These are phyloP conservation scores for Rhodomyrtus tomentosa DNA, from an alignment of 345 rosid genomes.

Conservation along the genomic window DNA sequence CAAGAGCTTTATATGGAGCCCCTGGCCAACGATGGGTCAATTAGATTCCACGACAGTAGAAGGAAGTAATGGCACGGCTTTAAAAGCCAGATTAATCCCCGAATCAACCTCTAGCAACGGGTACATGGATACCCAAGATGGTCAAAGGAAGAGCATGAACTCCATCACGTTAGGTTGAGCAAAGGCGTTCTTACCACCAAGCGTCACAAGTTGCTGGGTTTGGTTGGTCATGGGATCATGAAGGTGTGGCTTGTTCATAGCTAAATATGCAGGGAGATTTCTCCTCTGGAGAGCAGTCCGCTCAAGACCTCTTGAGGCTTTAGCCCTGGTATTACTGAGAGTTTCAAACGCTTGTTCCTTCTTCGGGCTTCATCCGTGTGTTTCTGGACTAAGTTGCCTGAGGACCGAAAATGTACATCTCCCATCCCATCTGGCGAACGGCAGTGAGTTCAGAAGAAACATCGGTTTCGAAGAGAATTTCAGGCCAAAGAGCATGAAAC, in stretches of 20 bases:
- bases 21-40: fast-evolving
- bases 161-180: background rate
- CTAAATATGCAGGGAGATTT: background rate
- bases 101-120: background rate
- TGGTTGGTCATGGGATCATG: background rate
- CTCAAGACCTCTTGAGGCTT: background rate
- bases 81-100: background rate
- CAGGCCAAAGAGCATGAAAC: background rate
- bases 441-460: background rate
- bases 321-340: background rate
- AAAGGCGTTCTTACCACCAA: too few relatives aligned
- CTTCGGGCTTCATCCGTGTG: fast-evolving
- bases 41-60: background rate
- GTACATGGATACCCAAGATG: background rate
- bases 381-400: fast-evolving
- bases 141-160: background rate
- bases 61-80: background rate
- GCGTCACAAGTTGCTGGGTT: background rate
- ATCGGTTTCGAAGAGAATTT: background rate
- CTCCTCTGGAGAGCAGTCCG: background rate
- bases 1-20: background rate
- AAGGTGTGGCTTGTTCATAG: background rate
- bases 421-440: background rate
- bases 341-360: background rate
- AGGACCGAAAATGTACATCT: background rate